A percentile compares a stretch with the other conserved stretches of the same genome.
phyloP scores from a whole-genome alignment of 257 asterid genomes.

The Penstemon newberryi region DNA sequence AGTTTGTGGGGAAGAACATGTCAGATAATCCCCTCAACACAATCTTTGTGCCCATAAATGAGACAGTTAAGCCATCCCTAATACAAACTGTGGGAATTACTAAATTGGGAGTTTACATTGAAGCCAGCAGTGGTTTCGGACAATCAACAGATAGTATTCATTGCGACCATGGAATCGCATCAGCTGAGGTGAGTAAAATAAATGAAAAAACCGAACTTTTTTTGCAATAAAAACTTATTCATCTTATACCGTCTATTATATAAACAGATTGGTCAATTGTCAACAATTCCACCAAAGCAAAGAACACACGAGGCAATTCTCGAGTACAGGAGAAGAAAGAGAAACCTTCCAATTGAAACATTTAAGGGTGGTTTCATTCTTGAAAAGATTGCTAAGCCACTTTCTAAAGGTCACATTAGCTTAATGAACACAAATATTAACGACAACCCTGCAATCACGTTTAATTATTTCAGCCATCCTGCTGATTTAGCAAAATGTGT shows the following conservation, averaged over 20 bases:
- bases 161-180: conserved; percentile 74
- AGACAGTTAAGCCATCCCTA: conserved; percentile 62
- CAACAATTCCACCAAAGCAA: conserved; percentile 66
- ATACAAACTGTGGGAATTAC: conserved; percentile 95
- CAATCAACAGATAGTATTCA: conserved; percentile 72
- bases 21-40: conserved; percentile 85
- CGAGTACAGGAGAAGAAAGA: conserved; percentile 40
- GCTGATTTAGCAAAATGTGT: conserved; percentile 67
- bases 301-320: conserved; percentile 53
- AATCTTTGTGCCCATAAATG: conserved; percentile 70
- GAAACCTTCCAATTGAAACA: conserved; percentile 51
- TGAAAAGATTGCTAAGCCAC: conserved; percentile 57
- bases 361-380: conserved; percentile 70
- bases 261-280: conserved; percentile 64
- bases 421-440: conserved; percentile 61
- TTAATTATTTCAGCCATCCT: conserved; percentile 94
- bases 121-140: conserved; percentile 94
- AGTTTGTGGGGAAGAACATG: conserved; percentile 76
- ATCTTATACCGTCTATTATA: no score
- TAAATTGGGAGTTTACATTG: conserved; percentile 81
- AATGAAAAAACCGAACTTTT: no score
- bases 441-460: conserved; percentile 82
- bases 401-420: conserved; percentile 53
- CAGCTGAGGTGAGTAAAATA: conserved; percentile 74
- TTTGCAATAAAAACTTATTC: no score